phyloP scores from a whole-genome alignment of 352 stramenopile genomes.

The Phytophthora sojae region DNA sequence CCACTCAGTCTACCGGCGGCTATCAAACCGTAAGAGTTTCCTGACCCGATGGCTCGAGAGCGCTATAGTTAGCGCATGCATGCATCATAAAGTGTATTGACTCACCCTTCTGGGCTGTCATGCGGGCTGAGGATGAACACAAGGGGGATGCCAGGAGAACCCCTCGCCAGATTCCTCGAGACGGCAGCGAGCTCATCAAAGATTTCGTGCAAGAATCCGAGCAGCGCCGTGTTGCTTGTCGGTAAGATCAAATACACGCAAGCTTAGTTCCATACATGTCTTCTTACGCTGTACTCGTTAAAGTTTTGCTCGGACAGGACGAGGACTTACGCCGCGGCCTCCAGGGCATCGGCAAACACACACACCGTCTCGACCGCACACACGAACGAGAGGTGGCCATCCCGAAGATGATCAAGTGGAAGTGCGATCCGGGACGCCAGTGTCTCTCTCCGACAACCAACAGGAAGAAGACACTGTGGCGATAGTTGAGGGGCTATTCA shows the following conservation, averaged over 20 bases:
- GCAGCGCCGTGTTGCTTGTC: constrained; percentile 41
- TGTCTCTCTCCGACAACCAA: constrained; percentile 12
- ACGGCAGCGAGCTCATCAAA: constrained; percentile 53
- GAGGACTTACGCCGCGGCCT: constrained; percentile 26
- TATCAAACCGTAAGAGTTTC: background rate
- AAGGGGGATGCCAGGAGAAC: background rate
- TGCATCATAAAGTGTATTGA: background rate
- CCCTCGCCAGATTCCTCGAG: constrained; percentile 16
- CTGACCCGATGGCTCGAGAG: background rate
- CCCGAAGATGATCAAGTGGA: constrained; percentile 18
- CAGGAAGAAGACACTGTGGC: constrained; percentile 16
- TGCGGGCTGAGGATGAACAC: constrained; percentile 7
- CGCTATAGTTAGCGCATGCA: constrained; percentile 13
- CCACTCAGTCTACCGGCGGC: too few species aligned
- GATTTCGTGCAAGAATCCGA: constrained; percentile 58
- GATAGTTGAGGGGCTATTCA: constrained; percentile 36
- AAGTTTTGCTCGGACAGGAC: constrained; percentile 30
- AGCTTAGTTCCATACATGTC: background rate
- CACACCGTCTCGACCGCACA: constrained; percentile 5
- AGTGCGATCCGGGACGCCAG: constrained; percentile 8
- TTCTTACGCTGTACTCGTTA: background rate
- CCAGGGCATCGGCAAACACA: constrained; percentile 15
- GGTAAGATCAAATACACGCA: constrained; percentile 24
- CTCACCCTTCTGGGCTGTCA: background rate
- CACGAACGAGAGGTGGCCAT: background rate